Conservation (phyloP, 495 filamentous ascomycete genomes). For the Aspergillus heteromorphus region DNA sequence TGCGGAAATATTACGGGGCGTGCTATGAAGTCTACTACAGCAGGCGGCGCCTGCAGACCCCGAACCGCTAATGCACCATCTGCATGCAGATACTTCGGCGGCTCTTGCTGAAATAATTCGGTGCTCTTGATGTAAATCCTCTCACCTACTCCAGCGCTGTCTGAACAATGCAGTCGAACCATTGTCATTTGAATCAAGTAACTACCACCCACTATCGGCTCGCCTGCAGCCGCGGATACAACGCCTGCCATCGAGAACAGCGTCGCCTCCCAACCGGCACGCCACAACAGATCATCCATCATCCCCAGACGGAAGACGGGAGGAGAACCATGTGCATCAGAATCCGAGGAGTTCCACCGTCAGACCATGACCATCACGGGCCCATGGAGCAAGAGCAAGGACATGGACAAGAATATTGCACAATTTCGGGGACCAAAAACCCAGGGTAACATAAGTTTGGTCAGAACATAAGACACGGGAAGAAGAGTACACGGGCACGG, state of each 20-base stretch:
- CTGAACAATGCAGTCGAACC: background rate
- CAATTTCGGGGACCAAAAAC: constrained; percentile 20
- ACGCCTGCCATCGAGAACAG: background rate
- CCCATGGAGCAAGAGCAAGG: constrained; percentile 4
- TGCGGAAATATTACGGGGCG: too few relatives aligned
- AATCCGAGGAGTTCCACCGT: constrained; percentile 8
- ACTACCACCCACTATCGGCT: background rate
- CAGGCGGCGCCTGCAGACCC: background rate
- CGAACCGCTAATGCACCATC: background rate
- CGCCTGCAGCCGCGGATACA: background rate
- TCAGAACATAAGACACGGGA: constrained; percentile 18
- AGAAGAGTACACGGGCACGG: constrained; percentile 2
- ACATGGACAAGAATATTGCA: constrained; percentile 20
- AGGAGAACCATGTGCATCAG: background rate
- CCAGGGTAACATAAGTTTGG: constrained; percentile 28
- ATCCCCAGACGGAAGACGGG: background rate
- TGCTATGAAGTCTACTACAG: background rate
- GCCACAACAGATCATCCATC: background rate
- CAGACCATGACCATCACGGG: constrained; percentile 7
- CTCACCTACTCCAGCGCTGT: too few relatives aligned
- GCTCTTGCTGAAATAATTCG: too few relatives aligned
- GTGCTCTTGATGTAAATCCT: too few relatives aligned
- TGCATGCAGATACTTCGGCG: background rate
- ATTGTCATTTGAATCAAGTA: background rate
- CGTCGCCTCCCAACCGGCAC: background rate